Evolutionary conservation across 2,329 filamentous ascomycete genomes (phyloP), one percentile per base, ranked within the genome.

Genomic region (Colletotrichum sidae): DNA sequence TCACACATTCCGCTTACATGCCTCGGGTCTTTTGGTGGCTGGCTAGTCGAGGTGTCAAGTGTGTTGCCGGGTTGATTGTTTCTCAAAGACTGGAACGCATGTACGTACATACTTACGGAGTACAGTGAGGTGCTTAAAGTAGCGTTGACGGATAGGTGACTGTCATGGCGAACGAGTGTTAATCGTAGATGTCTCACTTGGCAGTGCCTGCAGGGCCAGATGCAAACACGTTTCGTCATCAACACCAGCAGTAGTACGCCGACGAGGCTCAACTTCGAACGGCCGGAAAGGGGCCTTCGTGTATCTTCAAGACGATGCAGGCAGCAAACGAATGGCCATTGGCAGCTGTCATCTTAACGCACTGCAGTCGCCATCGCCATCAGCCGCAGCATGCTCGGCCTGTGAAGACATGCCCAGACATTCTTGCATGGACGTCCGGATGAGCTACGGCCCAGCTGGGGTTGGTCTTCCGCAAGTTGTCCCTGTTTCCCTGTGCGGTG

Each of bases 1-100:
- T 60, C 61, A 55, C 56, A 50, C 33, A 8, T 39, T 55, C 56
- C 56, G 56, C 61, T 55, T 51, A 50, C 61, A 61, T 65, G 50
- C 50, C 34, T 38, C 46, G 50, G 12, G 50, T 44, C 33, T 53
- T 44, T 44, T 44, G 61, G 44, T 47, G 57, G n/a, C 61, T 39
- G 50, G 50, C 17, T 49, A n/a, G 38, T 49, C 10, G 8, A 38
- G 34, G 46, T 37, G 15, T 15, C 15, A 15, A 15, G 15, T 15
- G 33, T 37, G 60, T 63, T 65, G 61, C 61, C 15, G 50, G 56
- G 50, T 51, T 25, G 4, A 25, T 25, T 11, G 38, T 61, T 25
- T 50, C 56, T 54, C 6, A 44, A 65, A 39, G 50, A 52, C 25
- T 49, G 55, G 49, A 60, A 63, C 60, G 60, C 11, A 37, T 52